Evolutionary conservation across 805 yeast species (phyloP), one percentile per base, ranked within the genome.

Genomic region (Starmerella lactis-condensi): DNA sequence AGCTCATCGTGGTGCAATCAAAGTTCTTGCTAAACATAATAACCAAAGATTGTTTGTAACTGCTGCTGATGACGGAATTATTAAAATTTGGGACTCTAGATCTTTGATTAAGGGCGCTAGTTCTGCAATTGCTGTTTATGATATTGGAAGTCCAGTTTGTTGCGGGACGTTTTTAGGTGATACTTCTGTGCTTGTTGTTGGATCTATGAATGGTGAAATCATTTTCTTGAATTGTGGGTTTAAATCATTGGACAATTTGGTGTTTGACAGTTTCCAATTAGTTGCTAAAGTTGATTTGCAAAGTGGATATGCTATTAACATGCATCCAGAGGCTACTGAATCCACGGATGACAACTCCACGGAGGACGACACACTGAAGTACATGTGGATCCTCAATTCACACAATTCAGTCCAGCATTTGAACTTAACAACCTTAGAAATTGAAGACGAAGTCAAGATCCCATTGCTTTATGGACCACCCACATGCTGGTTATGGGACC

Each of bases 51-150:
- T 67, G 40, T 71, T 85, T 39, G 56, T 81, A 2, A 72, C 89
- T 2, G 93, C 82, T 2, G 78, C 89, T 6, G 75, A 72, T 29
- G 64, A 65, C 18, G 93, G 95, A 0, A 47, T 56, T 2, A 45
- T 89, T 24, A 74, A 69, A 40, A 52, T 85, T 1, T 89, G 95
- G 95, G 91, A 79, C 46, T 52, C 72, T 1, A 44, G 56, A 7
- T 67, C 70, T 35, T 53, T 83, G 22, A 79, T 72, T 31, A 65
- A 64, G 33, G 75, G 74, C 24, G 66, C 71, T 3, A 35, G 46
- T 9, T 34, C 42, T 12, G 46, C 48, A 3, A 26, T 35, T 6
- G 26, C 24, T 3, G 22, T 35, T 1, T 28, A 30, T 25, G 39
- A 31, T 11, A 29, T 73, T 28, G 64, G 64, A 0, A 57, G 69